Evolutionary conservation across 441 rosid species (phyloP).

Genomic region (Brassica hybrid): DNA sequence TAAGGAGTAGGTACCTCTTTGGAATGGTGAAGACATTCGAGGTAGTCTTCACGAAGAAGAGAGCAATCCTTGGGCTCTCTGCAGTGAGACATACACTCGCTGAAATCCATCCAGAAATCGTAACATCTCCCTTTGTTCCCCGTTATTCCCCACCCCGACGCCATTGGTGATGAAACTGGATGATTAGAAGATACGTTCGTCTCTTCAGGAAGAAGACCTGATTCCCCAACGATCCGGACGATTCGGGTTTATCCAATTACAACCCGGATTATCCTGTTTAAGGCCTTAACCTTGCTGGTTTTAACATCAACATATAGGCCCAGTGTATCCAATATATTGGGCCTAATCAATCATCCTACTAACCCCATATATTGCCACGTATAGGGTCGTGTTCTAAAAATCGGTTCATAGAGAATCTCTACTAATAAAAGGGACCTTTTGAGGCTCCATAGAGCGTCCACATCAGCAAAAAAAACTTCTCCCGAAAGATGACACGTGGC

Average conservation of each 20-base stretch:
- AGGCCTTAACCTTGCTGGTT: background rate
- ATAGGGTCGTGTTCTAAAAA: too few species aligned
- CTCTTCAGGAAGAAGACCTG: background rate
- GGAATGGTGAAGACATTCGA: conserved; percentile 99
- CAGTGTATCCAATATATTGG: background rate
- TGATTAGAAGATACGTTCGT: background rate
- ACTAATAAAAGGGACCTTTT: too few species aligned
- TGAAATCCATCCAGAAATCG: too few species aligned
- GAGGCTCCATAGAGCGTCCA: too few species aligned
- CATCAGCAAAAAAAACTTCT: too few species aligned
- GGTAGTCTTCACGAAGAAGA: conserved; percentile 94
- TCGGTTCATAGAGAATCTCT: too few species aligned
- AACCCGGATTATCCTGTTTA: background rate
- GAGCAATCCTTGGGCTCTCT: conserved; percentile 93
- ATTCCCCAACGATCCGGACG: conserved; percentile 1
- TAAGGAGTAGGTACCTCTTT: conserved; percentile 66
- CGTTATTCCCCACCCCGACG: conserved; percentile 97
- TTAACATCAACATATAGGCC: background rate
- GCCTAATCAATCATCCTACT: background rate
- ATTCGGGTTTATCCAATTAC: conserved; percentile 16
- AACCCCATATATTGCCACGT: background rate
- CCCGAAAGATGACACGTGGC: too few species aligned
- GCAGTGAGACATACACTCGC: too few species aligned
- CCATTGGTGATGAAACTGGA: conserved; percentile 46
- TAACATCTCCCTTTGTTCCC: conserved; percentile 98